Base-by-base conservation (phyloP, 306 rosid genomes). In the Alnus glutinosa region DNA sequence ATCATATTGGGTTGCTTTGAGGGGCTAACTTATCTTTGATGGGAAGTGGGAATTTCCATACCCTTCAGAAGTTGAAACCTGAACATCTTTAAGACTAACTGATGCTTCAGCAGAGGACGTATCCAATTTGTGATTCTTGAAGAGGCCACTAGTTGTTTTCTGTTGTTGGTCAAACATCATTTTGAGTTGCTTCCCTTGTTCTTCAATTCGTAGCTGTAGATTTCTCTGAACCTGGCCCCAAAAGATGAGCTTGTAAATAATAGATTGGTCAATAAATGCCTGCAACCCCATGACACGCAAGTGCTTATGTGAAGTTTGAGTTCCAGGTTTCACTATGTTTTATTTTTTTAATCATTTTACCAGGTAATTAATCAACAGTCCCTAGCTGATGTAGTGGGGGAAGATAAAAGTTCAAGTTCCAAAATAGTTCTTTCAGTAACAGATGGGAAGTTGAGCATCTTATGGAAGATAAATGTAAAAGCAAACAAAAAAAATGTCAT, bases 181-280 rank as follows among this genome's bases (percentile, higher is more conserved):
- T 75, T 83, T 89, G 62, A 89, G 76, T 73, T 89, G 89, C 80
- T 71, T 87, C 63, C 89, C 93, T 64, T 89, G 93, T 75, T 89
- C 91, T 68, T 87, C 93, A 76, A 89, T 84, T 47, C 79, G 54
- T 54, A 85, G 30, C 37, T 85, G 93, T 48, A 89, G 48, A 46
- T 84, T 85, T 70, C 89, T 76, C 75, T 89, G 93, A 70, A 85
- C 80, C 93, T 89, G 84, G 19, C 9, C 77, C 77, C 47, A 49
- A 78, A 42, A 47, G 8, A 23, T 47, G 12, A 50, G 8, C 58
- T 5, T 12, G n/a, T 51, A 47, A 48, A 32, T 47, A 23, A 36
- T 48, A 52, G 47, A 7, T 7, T 12, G 0, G 16, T 13, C 32
- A 12, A 11, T n/a, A 66, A 3, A 16, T 36, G 37, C 49, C 48